Conservation (phyloP, 148 eudicot genomes). For the Oxyria digyna region DNA sequence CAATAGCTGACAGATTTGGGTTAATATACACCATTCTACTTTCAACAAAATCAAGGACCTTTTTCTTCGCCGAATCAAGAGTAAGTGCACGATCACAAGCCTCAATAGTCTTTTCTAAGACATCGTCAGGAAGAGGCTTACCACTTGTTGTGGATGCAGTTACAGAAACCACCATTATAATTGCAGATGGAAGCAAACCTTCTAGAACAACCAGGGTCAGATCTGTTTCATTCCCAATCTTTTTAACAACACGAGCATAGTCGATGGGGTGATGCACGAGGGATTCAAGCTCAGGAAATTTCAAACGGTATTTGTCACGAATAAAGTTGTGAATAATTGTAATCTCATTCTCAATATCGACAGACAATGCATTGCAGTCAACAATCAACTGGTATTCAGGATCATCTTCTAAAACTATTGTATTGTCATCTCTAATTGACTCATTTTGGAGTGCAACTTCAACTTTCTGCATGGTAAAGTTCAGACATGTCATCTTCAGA, state of each 20-base stretch:
- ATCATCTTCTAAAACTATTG: constrained; percentile 9
- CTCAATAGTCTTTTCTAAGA: constrained; percentile 67
- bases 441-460: constrained; percentile 8
- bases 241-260: constrained; percentile 90
- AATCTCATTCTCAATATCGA: constrained; percentile 90
- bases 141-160: constrained; percentile 98
- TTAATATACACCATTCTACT: constrained; percentile 91
- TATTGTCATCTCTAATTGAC: neutral
- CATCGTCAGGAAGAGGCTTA: constrained; percentile 86
- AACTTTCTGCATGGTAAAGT: constrained; percentile 7
- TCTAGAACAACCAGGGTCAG: constrained; percentile 89
- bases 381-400: constrained; percentile 40
- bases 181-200: constrained; percentile 93
- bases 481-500: neutral
- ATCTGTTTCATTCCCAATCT: constrained; percentile 83
- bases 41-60: constrained; percentile 94
- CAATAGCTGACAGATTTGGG: constrained; percentile 90
- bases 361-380: constrained; percentile 81
- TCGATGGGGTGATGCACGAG: constrained; percentile 97
- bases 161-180: constrained; percentile 93
- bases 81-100: constrained; percentile 89
- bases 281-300: constrained; percentile 95
- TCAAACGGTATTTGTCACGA: constrained; percentile 83
- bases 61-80: constrained; percentile 76
- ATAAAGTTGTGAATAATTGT: constrained; percentile 82